Conservation (phyloP, 169 alveolate species). For the Sarcocystis neurona region DNA sequence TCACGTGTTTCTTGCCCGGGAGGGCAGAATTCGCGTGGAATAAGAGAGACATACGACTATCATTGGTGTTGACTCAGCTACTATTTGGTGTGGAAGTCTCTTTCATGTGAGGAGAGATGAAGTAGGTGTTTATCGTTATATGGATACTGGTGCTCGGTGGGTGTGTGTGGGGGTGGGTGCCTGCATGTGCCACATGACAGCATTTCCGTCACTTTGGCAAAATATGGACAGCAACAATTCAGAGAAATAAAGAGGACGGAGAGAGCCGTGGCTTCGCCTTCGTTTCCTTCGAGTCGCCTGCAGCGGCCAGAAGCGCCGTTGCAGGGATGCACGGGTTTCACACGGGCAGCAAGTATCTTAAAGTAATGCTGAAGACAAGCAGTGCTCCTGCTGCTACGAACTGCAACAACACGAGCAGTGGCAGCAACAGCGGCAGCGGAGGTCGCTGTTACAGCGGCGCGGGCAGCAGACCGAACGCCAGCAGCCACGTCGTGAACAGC, state of each 20-base stretch:
- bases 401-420: conserved; percentile 51
- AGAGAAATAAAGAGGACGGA: conserved; percentile 82
- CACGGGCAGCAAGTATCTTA: conserved; percentile 81
- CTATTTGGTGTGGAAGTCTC: too few relatives aligned
- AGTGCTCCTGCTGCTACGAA: conserved; percentile 85
- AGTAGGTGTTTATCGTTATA: too few relatives aligned
- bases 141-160: too few relatives aligned
- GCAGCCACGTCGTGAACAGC: background rate
- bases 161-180: too few relatives aligned
- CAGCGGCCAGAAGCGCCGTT: conserved; percentile 89
- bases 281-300: conserved; percentile 84
- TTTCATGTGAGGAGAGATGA: too few relatives aligned
- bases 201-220: conserved; percentile 24
- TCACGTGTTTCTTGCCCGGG: too few relatives aligned
- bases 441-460: background rate
- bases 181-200: too few relatives aligned
- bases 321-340: conserved; percentile 87
- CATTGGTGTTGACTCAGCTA: too few relatives aligned
- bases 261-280: conserved; percentile 90
- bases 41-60: too few relatives aligned
- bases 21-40: too few relatives aligned
- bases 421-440: conserved; percentile 13
- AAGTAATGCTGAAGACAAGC: conserved; percentile 85
- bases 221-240: conserved; percentile 15
- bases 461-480: background rate